A percentile compares a stretch with the other conserved stretches of the same genome.
phyloP scores from a whole-genome alignment of 306 rosid species.

The Vigna hirtella region DNA sequence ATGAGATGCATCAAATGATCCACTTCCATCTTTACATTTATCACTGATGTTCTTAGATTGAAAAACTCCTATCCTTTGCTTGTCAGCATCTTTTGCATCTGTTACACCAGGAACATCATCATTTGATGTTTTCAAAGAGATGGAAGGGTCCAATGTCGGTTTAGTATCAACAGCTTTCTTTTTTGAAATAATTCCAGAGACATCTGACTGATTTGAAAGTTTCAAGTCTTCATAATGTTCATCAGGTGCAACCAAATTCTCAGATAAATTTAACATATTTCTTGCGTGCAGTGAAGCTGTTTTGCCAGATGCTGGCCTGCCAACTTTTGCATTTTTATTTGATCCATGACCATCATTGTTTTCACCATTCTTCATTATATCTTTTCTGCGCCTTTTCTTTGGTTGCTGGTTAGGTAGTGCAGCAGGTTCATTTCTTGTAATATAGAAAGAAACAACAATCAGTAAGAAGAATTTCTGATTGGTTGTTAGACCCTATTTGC shows the following conservation, averaged over 20 bases:
- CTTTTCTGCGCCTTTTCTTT: slow-evolving; percentile 95
- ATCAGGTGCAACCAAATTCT: slow-evolving; percentile 55
- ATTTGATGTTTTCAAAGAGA: slow-evolving; percentile 65
- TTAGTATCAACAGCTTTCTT: slow-evolving; percentile 68
- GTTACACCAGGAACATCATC: slow-evolving; percentile 56
- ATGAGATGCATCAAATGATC: slow-evolving; percentile 59
- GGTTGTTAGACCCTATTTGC: slow-evolving; percentile 17
- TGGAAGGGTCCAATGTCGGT: slow-evolving; percentile 59
- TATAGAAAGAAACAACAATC: slow-evolving; percentile 38
- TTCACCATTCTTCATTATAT: slow-evolving; percentile 68
- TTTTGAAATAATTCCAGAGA: slow-evolving; percentile 58
- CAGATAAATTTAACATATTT: slow-evolving; percentile 57
- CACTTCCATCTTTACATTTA: slow-evolving; percentile 67
- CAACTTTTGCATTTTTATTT: slow-evolving; percentile 67
- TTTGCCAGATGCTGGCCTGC: slow-evolving; percentile 71
- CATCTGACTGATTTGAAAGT: slow-evolving; percentile 59
- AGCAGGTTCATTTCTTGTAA: slow-evolving; percentile 63
- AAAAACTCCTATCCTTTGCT: slow-evolving; percentile 62
- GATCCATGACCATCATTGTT: slow-evolving; percentile 59
- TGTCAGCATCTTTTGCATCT: slow-evolving; percentile 72
- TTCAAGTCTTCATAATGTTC: slow-evolving; percentile 62
- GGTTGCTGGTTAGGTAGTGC: slow-evolving; percentile 85
- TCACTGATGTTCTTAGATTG: slow-evolving; percentile 66
- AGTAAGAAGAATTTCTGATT: slow-evolving; percentile 16
- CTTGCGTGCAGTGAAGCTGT: slow-evolving; percentile 57